Conservation (phyloP, 495 filamentous ascomycete species). For the Cladorrhinum samala region DNA sequence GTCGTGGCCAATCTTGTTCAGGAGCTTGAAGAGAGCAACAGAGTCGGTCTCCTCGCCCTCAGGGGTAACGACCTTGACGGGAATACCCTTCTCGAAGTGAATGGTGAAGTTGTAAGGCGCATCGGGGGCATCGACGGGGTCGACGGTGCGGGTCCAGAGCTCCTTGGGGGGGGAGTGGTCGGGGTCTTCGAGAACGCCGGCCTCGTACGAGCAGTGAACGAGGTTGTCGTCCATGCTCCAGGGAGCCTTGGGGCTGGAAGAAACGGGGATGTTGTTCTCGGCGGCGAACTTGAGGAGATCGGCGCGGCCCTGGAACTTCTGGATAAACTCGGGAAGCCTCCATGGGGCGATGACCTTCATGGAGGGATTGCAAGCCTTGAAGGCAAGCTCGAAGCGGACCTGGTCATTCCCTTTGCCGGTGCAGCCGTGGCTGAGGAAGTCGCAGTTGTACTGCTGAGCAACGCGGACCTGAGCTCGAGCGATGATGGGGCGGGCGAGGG, state of each 20-base stretch:
- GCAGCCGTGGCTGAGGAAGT: conserved; percentile 70
- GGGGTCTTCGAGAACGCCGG: conserved; percentile 69
- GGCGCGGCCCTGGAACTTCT: conserved; percentile 74
- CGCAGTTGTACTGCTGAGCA: conserved; percentile 61
- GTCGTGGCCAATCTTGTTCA: conserved; percentile 70
- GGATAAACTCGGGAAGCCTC: conserved; percentile 77
- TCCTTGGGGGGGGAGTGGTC: conserved; percentile 61
- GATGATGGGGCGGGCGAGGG: conserved; percentile 82
- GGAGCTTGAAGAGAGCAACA: conserved; percentile 71
- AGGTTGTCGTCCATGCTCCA: conserved; percentile 88
- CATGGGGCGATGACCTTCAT: conserved; percentile 89
- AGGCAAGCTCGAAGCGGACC: conserved; percentile 60
- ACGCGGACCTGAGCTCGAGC: conserved; percentile 66
- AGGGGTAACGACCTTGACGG: conserved; percentile 54
- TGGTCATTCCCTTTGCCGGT: conserved; percentile 86
- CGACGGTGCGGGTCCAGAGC: conserved; percentile 80
- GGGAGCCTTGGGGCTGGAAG: conserved; percentile 73
- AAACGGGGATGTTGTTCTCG: conserved; percentile 74
- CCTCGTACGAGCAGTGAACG: conserved; percentile 88
- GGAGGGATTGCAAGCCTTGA: conserved; percentile 57
- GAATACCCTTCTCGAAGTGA: conserved; percentile 80
- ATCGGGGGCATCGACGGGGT: conserved; percentile 71
- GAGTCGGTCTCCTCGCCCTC: conserved; percentile 62
- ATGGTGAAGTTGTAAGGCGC: conserved; percentile 70
- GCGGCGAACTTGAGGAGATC: conserved; percentile 85